Conservation (phyloP, 2,329 filamentous ascomycete species). For the Colletotrichum lindemuthianum region DNA sequence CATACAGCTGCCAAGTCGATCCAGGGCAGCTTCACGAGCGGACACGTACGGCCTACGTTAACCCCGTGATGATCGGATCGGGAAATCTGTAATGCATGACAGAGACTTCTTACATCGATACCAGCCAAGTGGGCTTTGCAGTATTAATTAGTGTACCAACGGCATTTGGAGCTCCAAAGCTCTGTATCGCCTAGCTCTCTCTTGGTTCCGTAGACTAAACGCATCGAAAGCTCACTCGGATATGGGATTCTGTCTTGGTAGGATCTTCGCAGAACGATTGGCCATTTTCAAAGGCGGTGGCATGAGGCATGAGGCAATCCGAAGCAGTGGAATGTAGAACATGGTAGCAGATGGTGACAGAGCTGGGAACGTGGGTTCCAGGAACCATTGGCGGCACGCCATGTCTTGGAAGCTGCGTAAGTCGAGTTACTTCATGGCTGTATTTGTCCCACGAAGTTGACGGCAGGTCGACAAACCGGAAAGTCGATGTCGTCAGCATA, state of each 20-base stretch:
- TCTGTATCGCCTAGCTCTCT: neutral
- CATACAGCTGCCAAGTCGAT: slow-evolving; percentile 27
- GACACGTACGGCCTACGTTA: neutral
- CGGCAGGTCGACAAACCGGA: neutral
- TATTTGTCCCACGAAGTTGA: slow-evolving; percentile 7
- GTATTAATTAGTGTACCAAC: no score
- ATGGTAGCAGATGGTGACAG: neutral
- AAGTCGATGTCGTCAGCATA: slow-evolving; percentile 38
- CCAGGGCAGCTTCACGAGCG: neutral
- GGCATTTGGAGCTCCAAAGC: neutral
- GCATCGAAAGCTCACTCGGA: neutral
- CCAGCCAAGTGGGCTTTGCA: no score
- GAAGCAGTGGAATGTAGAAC: slow-evolving; percentile 9
- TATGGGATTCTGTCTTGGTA: slow-evolving; percentile 1
- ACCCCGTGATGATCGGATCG: slow-evolving; percentile 8
- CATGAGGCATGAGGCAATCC: slow-evolving; percentile 2
- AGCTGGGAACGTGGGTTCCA: slow-evolving; percentile 1
- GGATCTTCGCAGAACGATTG: slow-evolving; percentile 11
- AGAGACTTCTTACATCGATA: no score
- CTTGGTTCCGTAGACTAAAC: neutral
- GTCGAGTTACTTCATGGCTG: neutral
- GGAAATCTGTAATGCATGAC: neutral
- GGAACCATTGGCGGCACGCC: slow-evolving; percentile 22
- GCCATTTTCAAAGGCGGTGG: slow-evolving; percentile 7
- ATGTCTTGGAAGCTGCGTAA: slow-evolving; percentile 35